phyloP scores from a whole-genome alignment of 768 basidiomycete genomes.

The Auricularia auricula-judae region DNA sequence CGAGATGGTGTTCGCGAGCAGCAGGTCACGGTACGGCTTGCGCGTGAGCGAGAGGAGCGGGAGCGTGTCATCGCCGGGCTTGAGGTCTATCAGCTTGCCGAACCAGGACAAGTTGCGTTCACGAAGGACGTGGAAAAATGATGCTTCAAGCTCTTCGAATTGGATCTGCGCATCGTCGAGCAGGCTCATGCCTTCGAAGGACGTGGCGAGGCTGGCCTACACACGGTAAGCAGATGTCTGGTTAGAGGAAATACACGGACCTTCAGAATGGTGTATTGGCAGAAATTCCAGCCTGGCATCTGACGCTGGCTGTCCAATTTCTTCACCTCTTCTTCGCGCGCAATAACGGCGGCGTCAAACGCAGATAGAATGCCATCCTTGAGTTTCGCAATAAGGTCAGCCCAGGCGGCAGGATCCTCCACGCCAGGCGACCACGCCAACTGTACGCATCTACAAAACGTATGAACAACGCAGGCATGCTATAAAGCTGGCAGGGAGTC shows the following conservation, averaged over 20 bases:
- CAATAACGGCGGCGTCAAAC: constrained; percentile 67
- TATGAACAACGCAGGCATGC: too few relatives aligned
- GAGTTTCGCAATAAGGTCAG: constrained; percentile 75
- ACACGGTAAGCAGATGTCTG: too few relatives aligned
- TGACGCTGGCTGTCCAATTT: constrained; percentile 81
- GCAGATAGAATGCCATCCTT: constrained; percentile 83
- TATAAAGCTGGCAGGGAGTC: too few relatives aligned
- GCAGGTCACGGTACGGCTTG: constrained; percentile 84
- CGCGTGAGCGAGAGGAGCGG: constrained; percentile 67
- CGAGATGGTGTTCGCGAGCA: constrained; percentile 81
- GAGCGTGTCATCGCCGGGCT: constrained; percentile 61
- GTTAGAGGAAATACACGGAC: constrained; percentile 27
- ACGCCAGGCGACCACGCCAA: constrained; percentile 62
- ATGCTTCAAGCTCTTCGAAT: constrained; percentile 84
- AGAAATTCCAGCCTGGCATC: constrained; percentile 98
- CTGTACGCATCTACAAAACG: constrained; percentile 32
- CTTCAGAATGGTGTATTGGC: constrained; percentile 93
- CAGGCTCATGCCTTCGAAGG: constrained; percentile 83
- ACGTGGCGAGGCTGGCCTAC: constrained; percentile 87
- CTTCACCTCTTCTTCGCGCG: constrained; percentile 82
- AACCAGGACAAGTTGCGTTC: constrained; percentile 91
- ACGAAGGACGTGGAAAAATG: constrained; percentile 61
- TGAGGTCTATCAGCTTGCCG: constrained; percentile 65
- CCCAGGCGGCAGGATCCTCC: constrained; percentile 74
- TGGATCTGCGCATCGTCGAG: constrained; percentile 81